A percentile compares a stretch with the other conserved stretches of the same genome.
Conservation (phyloP, 73 alveolate genomes). For the Breviolum minutum region DNA sequence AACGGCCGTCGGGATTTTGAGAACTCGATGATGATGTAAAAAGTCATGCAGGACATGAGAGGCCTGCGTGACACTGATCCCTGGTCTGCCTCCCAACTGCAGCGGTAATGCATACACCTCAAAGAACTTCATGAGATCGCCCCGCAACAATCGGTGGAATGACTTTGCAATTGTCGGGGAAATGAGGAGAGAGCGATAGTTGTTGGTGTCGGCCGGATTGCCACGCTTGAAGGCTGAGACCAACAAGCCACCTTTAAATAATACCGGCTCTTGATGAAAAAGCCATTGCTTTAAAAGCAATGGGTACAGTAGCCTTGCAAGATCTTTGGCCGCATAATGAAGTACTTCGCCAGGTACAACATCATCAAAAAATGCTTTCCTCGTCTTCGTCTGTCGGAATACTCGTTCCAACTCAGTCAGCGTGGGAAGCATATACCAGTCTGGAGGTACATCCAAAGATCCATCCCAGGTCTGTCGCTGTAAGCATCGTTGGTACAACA, state of each 20-base stretch:
- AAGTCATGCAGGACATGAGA: background rate
- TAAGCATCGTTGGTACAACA: too few relatives aligned
- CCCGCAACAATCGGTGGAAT: background rate
- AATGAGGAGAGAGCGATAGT: background rate
- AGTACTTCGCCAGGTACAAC: background rate
- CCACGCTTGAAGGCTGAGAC: background rate
- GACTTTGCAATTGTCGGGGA: background rate
- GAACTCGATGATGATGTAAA: background rate
- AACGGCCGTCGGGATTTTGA: background rate
- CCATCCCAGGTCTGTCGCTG: too few relatives aligned
- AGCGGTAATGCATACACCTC: too few relatives aligned
- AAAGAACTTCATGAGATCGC: too few relatives aligned
- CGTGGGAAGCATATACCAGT: too few relatives aligned
- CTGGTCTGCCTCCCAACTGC: background rate
- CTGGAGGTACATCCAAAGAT: too few relatives aligned
- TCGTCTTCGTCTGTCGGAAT: background rate
- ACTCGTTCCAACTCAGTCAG: background rate
- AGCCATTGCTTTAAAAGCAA: background rate
- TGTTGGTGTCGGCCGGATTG: background rate
- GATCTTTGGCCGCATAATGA: background rate
- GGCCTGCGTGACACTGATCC: background rate
- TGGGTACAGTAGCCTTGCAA: background rate
- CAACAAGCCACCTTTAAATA: background rate
- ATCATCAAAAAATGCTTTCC: background rate
- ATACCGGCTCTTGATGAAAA: background rate